phyloP scores from a whole-genome alignment of 108 stramenopile species.

The Hondaea fermentalgiana region DNA sequence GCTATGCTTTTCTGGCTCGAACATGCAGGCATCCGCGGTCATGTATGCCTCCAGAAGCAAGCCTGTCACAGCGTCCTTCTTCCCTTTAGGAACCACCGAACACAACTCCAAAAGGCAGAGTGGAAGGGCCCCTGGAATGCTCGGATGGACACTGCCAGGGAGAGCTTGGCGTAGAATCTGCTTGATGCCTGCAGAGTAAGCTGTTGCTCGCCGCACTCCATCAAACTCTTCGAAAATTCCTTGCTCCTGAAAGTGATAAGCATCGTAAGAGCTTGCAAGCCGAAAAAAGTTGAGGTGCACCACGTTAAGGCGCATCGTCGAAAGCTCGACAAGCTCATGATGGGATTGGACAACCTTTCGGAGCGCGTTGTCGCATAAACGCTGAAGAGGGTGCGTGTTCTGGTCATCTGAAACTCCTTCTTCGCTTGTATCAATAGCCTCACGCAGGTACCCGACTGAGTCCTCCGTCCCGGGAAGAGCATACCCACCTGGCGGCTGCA shows the following conservation, averaged over 20 bases:
- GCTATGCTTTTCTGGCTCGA: no score
- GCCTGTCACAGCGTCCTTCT: background rate
- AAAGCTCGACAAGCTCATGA: background rate
- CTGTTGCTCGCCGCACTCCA: background rate
- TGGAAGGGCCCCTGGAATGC: background rate
- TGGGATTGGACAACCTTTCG: background rate
- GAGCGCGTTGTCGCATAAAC: background rate
- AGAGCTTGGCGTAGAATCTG: background rate
- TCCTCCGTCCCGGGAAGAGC: background rate
- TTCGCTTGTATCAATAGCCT: background rate
- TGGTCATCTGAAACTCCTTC: background rate
- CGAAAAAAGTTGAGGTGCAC: background rate
- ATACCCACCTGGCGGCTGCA: background rate
- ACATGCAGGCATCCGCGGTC: background rate
- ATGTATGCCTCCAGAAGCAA: background rate
- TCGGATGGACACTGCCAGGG: background rate
- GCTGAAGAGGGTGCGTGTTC: background rate
- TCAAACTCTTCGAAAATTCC: constrained; percentile 12
- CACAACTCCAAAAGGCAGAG: background rate
- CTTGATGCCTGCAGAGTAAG: background rate
- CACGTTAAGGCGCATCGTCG: background rate
- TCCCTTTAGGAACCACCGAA: background rate
- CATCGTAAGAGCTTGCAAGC: background rate
- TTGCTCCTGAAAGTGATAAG: background rate
- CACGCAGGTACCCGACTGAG: background rate